Evolutionary conservation across 106 monocot genomes (phyloP), one percentile per base, ranked within the genome.

Genomic region (Vanilla planifolia): DNA sequence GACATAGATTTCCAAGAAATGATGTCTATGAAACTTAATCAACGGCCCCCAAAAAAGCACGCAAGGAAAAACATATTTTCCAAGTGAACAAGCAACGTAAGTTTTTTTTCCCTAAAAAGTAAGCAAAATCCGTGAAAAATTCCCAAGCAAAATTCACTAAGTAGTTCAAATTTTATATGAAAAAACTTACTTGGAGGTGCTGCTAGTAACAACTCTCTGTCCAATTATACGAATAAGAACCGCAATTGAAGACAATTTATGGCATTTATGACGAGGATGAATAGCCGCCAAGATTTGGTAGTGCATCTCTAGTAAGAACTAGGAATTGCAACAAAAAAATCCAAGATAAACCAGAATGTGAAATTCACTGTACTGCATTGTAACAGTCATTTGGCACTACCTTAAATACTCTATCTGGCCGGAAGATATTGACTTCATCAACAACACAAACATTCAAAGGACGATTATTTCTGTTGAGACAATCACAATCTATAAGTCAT

Each of bases 391-490:
- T 19, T 51, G 10, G 29, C 25, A 55, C 42, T 65, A 92, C 96
- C 85, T 85, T 88, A 66, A 98, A 98, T 53, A 91, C 87, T 61
- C 96, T 78, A 70, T 98, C 91, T 41, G 87, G 76, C 35, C 96
- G 96, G 39, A 98, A 88, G 60, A 98, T 67, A 24, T 92, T 84
- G 64, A 98, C 77, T 71, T 86, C 92, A 63, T 98, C 96, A 79
- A 82, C 65, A 44, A 88, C 53, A 24, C 51, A 64, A 56, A 15
- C 27, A 60, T 28, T 43, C 4, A 27, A 56, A 37, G 65, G 33
- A 59, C 48, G 44, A 13, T 63, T 61, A 71, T 79, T 80, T 68
- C 95, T 96, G 67, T 51, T 74, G 33, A 15, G 23, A 59, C 23
- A 39, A 69, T 43, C 4, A 62, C 3, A 60, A 64, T 39, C 3